Evolutionary conservation across 2,329 filamentous ascomycete species (phyloP).

Genomic region (Coccinonectria pachysandricola): DNA sequence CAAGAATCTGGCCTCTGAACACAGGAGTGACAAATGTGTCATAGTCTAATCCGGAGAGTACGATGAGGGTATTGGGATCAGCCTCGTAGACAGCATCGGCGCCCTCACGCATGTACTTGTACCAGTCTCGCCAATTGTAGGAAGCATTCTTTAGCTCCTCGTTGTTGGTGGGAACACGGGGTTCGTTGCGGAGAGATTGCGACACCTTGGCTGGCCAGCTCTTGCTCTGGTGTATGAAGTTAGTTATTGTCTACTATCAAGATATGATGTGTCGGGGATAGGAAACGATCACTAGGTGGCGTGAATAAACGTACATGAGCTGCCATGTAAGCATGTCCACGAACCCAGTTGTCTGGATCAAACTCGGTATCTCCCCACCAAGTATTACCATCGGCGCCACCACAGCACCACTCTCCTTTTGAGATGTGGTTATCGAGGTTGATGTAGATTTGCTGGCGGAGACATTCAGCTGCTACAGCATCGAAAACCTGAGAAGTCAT

Average conservation of each 20-base stretch:
- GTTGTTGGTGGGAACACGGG: conserved; percentile 19
- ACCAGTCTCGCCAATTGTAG: conserved; percentile 47
- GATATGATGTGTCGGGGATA: too few species aligned
- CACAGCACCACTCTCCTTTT: conserved; percentile 46
- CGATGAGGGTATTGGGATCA: conserved; percentile 41
- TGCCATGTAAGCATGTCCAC: conserved; percentile 48
- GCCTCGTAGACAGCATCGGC: conserved; percentile 36
- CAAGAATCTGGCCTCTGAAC: not conserved
- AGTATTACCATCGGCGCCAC: conserved; percentile 39
- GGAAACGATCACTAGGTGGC: too few species aligned
- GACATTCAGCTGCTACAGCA: conserved; percentile 45
- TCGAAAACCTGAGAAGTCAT: conserved; percentile 36
- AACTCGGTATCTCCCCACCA: conserved; percentile 52
- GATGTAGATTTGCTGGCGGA: conserved; percentile 41
- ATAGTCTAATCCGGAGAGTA: conserved; percentile 44
- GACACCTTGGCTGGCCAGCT: conserved; percentile 34
- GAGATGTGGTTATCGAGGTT: conserved; percentile 50
- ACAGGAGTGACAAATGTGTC: conserved; percentile 21
- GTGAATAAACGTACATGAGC: conserved; percentile 29
- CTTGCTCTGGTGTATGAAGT: conserved; percentile 17
- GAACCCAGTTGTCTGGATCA: conserved; percentile 44
- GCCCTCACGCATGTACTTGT: conserved; percentile 35
- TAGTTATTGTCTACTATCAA: not conserved
- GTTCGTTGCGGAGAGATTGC: conserved; percentile 41
- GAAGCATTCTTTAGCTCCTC: conserved; percentile 3